Conservation (phyloP, 371 early-diverging fungal genomes). For the Choanephora cucurbitarum region DNA sequence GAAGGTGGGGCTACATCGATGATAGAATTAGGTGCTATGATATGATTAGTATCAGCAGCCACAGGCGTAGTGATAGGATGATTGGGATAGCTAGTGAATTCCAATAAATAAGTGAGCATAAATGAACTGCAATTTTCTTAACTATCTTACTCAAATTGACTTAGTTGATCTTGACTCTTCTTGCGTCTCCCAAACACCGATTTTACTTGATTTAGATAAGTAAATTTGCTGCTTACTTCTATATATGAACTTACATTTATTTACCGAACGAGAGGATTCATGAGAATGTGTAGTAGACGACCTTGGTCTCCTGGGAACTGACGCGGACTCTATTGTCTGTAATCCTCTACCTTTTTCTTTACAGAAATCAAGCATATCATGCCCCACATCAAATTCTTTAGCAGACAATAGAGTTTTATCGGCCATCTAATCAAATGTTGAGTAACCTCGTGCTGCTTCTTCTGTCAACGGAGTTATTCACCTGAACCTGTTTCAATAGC, state of each 20-base stretch:
- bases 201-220: too few relatives aligned
- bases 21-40: too few relatives aligned
- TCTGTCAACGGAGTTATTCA: not conserved
- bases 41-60: too few relatives aligned
- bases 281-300: constrained; percentile 10
- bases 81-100: not conserved
- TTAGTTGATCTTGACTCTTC: constrained; percentile 1
- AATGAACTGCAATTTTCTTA: too few relatives aligned
- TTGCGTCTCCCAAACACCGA: constrained; percentile 19
- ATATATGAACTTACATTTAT: constrained; percentile 20
- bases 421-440: constrained; percentile 2
- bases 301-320: not conserved
- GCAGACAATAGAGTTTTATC: constrained; percentile 3
- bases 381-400: constrained; percentile 11
- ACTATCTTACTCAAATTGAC: not conserved
- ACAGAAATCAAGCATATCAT: constrained; percentile 23
- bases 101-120: too few relatives aligned
- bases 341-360: constrained; percentile 15
- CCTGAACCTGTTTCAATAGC: constrained; percentile 26
- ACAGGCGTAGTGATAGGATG: too few relatives aligned
- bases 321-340: not conserved
- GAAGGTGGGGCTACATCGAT: too few relatives aligned
- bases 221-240: too few relatives aligned
- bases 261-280: constrained; percentile 19
- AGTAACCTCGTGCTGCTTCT: not conserved